Percentiles rank a stretch among this genome's conserved stretches.
phyloP scores from a whole-genome alignment of 2,329 filamentous ascomycete species.

The Penicillium concentricum region DNA sequence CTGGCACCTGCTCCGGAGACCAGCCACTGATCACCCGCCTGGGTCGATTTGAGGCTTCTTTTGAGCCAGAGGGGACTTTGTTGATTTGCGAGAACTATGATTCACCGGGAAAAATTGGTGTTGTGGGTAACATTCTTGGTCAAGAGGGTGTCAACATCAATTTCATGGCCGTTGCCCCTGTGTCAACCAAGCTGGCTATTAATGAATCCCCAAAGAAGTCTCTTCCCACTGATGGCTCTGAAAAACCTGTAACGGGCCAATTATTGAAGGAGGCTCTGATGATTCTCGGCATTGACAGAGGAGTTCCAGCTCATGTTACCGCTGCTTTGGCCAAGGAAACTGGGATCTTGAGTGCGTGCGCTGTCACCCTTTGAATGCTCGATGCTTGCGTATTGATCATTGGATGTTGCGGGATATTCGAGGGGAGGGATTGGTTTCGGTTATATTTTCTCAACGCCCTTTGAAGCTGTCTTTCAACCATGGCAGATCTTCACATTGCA shows the following conservation, averaged over 20 bases:
- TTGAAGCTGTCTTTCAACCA: not conserved
- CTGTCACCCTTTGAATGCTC: conserved; percentile 44
- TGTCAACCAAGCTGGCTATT: conserved; percentile 21
- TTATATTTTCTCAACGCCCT: conserved; percentile 5
- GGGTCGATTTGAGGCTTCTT: conserved; percentile 70
- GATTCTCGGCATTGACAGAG: conserved; percentile 72
- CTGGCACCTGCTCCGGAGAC: conserved; percentile 39
- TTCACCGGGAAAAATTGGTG: conserved; percentile 77
- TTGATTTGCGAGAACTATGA: conserved; percentile 82
- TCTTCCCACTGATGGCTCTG: not conserved
- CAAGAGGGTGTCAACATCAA: conserved; percentile 72
- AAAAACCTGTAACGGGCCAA: not conserved
- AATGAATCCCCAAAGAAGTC: not conserved
- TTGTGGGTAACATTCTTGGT: conserved; percentile 70
- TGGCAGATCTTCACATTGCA: not conserved
- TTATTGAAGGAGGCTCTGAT: conserved; percentile 68
- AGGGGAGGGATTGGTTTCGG: not conserved
- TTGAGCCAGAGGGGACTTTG: conserved; percentile 70
- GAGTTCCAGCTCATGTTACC: conserved; percentile 58
- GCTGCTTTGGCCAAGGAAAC: conserved; percentile 50
- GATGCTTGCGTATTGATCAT: not conserved
- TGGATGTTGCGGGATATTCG: not conserved
- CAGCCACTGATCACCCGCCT: conserved; percentile 66
- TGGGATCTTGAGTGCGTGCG: conserved; percentile 55
- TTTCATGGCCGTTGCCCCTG: conserved; percentile 71